A percentile compares a stretch with the other conserved stretches of the same genome.
Evolutionary conservation across 805 yeast species (phyloP).

Genomic region (Nakazawaea anatomiae): DNA sequence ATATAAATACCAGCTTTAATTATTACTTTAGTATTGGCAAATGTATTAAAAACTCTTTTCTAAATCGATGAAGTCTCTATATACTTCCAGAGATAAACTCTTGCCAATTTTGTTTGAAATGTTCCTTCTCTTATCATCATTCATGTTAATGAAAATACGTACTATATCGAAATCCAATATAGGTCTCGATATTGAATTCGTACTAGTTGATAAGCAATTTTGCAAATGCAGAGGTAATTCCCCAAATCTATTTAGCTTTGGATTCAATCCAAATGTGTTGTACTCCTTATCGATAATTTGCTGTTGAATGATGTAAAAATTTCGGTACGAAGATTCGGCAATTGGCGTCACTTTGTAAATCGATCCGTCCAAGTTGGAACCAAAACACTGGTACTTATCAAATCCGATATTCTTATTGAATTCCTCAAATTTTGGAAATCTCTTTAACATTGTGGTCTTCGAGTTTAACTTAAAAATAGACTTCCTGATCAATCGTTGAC

Average conservation of each 20-base stretch:
- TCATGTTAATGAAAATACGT: constrained; percentile 45
- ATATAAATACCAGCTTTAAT: too few species aligned
- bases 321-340: constrained; percentile 67
- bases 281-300: constrained; percentile 75
- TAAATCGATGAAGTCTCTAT: constrained; percentile 60
- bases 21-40: too few species aligned
- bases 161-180: constrained; percentile 59
- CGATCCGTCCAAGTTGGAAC: constrained; percentile 76
- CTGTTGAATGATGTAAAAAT: constrained; percentile 81
- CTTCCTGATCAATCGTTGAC: constrained; percentile 65
- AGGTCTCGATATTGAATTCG: constrained; percentile 47
- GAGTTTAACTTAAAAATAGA: constrained; percentile 68
- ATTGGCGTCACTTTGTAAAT: constrained; percentile 69
- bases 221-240: constrained; percentile 16
- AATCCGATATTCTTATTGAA: constrained; percentile 20
- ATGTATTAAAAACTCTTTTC: constrained; percentile 25
- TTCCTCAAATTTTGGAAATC: constrained; percentile 19
- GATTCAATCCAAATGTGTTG: constrained; percentile 77
- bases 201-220: constrained; percentile 18
- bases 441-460: constrained; percentile 45
- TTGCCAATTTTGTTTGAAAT: constrained; percentile 55
- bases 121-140: constrained; percentile 49
- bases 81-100: constrained; percentile 51
- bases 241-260: constrained; percentile 56
- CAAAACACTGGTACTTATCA: constrained; percentile 54